phyloP scores from a whole-genome alignment of 495 filamentous ascomycete genomes.

The Penicillium cosmopolitanum region DNA sequence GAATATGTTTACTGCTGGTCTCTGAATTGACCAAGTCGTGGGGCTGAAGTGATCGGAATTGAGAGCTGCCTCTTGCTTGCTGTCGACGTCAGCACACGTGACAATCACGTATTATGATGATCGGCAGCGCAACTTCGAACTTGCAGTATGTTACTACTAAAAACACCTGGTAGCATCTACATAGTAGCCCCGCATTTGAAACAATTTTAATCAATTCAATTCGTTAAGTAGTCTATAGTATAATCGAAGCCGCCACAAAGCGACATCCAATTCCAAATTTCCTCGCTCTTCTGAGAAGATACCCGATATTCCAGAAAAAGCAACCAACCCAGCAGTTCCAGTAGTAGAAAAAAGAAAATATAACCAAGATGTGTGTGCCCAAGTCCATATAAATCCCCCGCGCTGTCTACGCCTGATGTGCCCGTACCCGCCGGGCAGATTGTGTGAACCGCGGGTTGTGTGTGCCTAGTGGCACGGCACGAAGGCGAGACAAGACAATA shows the following conservation, averaged over 20 bases:
- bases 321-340: neutral
- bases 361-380: neutral
- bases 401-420: slow-evolving; percentile 17
- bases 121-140: neutral
- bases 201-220: slow-evolving; percentile 23
- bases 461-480: slow-evolving; percentile 3
- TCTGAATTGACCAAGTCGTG: neutral
- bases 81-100: slow-evolving; percentile 17
- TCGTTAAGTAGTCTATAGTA: slow-evolving; percentile 31
- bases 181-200: neutral
- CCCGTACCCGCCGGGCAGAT: slow-evolving; percentile 31
- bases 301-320: slow-evolving; percentile 23
- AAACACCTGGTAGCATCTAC: too few species aligned
- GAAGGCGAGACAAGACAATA: slow-evolving; percentile 15
- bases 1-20: too few species aligned
- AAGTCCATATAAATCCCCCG: slow-evolving; percentile 8
- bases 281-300: slow-evolving; percentile 19
- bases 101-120: slow-evolving; percentile 4
- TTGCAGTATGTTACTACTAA: too few species aligned
- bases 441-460: slow-evolving; percentile 8
- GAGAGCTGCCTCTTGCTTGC: neutral
- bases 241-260: slow-evolving; percentile 7
- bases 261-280: slow-evolving; percentile 1
- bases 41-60: neutral
- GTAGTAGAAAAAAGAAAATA: slow-evolving; percentile 1